These are phyloP conservation scores for Tuber aestivum DNA, from an alignment of 495 filamentous ascomycete species.

Conservation along the genomic window DNA sequence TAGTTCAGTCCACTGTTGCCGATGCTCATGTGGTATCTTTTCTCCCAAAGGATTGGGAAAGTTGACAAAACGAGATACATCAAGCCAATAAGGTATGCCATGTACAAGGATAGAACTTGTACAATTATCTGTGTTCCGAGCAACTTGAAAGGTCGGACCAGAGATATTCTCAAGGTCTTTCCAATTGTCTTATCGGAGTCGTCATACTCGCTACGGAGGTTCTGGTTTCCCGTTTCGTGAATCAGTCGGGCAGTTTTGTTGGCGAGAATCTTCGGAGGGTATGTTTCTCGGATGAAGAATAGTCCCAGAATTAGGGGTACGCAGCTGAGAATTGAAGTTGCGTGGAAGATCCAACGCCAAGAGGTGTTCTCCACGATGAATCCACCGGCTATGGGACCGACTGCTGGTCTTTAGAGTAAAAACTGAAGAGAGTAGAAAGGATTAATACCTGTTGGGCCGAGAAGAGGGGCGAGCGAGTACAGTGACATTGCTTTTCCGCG, in stretches of 20 bases:
- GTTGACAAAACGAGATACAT: conserved; percentile 68
- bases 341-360: conserved; percentile 68
- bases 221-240: conserved; percentile 58
- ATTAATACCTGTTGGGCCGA: conserved; percentile 52
- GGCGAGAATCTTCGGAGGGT: conserved; percentile 57
- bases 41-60: conserved; percentile 60
- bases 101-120: conserved; percentile 56
- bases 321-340: conserved; percentile 57
- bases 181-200: conserved; percentile 47
- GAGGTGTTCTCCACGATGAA: conserved; percentile 63
- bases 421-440: neutral
- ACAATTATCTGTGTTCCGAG: conserved; percentile 58
- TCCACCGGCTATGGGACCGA: conserved; percentile 59
- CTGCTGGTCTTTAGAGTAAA: neutral
- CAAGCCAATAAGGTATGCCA: conserved; percentile 65
- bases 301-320: conserved; percentile 59
- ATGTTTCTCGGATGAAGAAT: conserved; percentile 66
- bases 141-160: conserved; percentile 56
- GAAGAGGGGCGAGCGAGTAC: conserved; percentile 60
- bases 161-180: conserved; percentile 46
- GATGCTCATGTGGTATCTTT: conserved; percentile 55
- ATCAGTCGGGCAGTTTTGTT: conserved; percentile 54
- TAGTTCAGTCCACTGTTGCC: conserved; percentile 65
- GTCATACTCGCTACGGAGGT: conserved; percentile 61
- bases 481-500: conserved; percentile 60